Percentiles rank a stretch among this genome's conserved stretches.
Evolutionary conservation across 2,329 filamentous ascomycete genomes (phyloP).

Genomic region (Bipolaris cookei): DNA sequence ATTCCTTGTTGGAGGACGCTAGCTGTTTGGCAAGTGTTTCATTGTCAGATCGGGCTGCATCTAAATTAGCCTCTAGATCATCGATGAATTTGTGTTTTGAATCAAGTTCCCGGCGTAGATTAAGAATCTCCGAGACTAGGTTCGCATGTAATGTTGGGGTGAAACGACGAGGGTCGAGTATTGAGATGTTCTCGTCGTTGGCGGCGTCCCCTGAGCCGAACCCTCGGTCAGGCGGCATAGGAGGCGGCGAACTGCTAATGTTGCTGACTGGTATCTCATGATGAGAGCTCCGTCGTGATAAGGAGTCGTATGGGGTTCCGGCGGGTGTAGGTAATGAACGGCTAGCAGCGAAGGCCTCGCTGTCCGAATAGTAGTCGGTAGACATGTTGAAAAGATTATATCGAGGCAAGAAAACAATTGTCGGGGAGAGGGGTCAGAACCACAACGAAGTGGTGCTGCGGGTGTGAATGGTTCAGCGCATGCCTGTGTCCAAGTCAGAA

Average conservation of each 20-base stretch:
- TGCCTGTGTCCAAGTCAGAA: constrained; percentile 31
- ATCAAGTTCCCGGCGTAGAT: constrained; percentile 85
- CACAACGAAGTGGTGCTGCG: constrained; percentile 41
- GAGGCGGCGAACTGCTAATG: constrained; percentile 67
- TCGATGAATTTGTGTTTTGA: constrained; percentile 88
- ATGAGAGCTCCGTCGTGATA: constrained; percentile 69
- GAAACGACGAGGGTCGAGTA: constrained; percentile 88
- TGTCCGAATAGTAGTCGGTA: constrained; percentile 57
- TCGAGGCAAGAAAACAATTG: background rate
- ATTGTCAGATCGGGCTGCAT: constrained; percentile 74
- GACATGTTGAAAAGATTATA: constrained; percentile 32
- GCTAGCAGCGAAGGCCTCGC: constrained; percentile 50
- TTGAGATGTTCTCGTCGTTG: constrained; percentile 72
- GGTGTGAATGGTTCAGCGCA: constrained; percentile 31
- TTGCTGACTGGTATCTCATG: constrained; percentile 66
- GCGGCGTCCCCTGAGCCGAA: constrained; percentile 54
- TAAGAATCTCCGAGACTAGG: constrained; percentile 90
- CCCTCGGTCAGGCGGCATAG: constrained; percentile 60
- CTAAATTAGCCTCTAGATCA: constrained; percentile 76
- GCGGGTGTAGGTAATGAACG: constrained; percentile 71
- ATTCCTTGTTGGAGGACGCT: constrained; percentile 73
- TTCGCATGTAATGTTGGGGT: constrained; percentile 95
- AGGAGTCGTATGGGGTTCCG: constrained; percentile 70
- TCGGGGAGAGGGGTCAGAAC: constrained; percentile 21
- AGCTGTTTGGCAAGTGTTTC: constrained; percentile 71